Evolutionary conservation across 164 flowering plant species (phyloP).

Genomic region (Brasenia schreberi): DNA sequence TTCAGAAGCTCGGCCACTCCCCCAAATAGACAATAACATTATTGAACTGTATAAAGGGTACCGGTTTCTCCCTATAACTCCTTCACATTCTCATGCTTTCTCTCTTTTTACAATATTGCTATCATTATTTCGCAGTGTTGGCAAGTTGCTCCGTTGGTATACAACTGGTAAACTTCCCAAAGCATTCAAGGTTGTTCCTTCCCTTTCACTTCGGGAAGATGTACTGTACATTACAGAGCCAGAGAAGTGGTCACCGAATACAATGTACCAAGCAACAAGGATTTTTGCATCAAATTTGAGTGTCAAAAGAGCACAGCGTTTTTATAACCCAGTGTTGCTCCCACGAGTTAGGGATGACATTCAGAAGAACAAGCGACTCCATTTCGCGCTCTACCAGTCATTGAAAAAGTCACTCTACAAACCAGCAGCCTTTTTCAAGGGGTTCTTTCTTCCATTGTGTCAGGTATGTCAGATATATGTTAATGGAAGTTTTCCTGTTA

Average conservation of each 20-base stretch:
- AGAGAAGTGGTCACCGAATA: conserved; percentile 94
- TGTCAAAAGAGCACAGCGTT: conserved; percentile 62
- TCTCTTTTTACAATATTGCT: neutral
- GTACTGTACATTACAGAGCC: conserved; percentile 83
- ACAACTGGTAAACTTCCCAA: conserved; percentile 85
- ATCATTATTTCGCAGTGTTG: conserved; percentile 42
- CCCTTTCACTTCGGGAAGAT: conserved; percentile 65
- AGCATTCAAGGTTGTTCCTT: conserved; percentile 72
- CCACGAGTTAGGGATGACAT: conserved; percentile 86
- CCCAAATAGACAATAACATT: conserved; percentile 49
- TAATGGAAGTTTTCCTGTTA: neutral
- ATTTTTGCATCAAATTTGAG: conserved; percentile 81
- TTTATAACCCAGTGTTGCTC: conserved; percentile 76
- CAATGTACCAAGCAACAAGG: conserved; percentile 84
- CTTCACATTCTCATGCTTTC: neutral
- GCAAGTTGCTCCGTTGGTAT: conserved; percentile 53
- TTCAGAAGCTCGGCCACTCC: conserved; percentile 48
- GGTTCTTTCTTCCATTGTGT: conserved; percentile 79
- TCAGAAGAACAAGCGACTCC: conserved; percentile 66
- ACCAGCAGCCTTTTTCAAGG: conserved; percentile 87
- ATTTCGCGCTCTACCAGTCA: conserved; percentile 74
- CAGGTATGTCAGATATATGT: conserved; percentile 35
- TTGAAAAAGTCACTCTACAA: conserved; percentile 81
- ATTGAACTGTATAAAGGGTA: conserved; percentile 83
- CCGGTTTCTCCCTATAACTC: neutral